Percentiles rank a stretch among this genome's conserved stretches.
Conservation (phyloP, 441 rosid species). For the Populus tomentosa region DNA sequence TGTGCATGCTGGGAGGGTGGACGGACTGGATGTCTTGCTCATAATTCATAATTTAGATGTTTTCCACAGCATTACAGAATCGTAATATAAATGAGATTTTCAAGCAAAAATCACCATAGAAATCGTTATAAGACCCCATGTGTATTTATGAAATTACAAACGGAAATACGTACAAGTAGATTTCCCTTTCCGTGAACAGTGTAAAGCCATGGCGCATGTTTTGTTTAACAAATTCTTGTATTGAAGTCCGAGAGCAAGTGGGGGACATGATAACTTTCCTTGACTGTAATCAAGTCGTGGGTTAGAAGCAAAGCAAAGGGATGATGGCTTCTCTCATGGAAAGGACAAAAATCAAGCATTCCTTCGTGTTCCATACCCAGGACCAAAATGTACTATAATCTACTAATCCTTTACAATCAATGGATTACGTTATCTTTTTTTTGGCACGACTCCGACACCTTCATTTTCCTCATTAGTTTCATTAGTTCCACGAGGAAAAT, state of each 20-base stretch:
- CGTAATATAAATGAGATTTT: neutral
- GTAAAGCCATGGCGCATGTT: neutral
- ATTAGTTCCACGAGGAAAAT: too few relatives aligned
- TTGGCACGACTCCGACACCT: too few relatives aligned
- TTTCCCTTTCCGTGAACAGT: neutral
- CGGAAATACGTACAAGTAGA: neutral
- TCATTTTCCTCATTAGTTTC: too few relatives aligned
- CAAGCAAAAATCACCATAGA: neutral
- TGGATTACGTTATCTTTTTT: too few relatives aligned
- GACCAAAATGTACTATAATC: too few relatives aligned
- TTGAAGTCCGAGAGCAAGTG: neutral
- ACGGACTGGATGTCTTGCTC: too few relatives aligned
- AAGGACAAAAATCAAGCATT: neutral
- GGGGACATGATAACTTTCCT: neutral
- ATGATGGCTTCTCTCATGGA: neutral
- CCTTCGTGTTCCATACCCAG: neutral
- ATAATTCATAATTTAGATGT: too few relatives aligned
- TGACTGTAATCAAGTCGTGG: neutral
- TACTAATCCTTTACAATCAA: too few relatives aligned
- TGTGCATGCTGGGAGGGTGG: neutral
- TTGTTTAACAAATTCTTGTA: neutral
- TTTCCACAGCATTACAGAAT: too few relatives aligned
- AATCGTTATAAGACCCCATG: too few relatives aligned
- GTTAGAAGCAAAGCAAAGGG: neutral
- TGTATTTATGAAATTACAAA: neutral